Base-by-base conservation (phyloP, 1,139 yeast genomes). In the Scheffersomyces segobiensis region DNA sequence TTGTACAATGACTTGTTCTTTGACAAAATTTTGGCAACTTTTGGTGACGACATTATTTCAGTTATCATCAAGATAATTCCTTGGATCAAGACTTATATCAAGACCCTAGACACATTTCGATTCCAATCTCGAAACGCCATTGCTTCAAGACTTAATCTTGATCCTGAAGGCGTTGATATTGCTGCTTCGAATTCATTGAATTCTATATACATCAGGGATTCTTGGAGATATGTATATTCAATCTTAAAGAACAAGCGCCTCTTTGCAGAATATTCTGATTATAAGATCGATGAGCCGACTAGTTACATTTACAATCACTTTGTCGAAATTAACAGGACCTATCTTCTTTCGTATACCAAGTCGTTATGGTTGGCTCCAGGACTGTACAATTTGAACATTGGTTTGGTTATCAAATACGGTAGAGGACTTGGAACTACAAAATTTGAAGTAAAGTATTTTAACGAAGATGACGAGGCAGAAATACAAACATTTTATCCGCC, bases 381-480 rank as follows among this genome's bases (percentile, higher is more conserved):
- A 1, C 64, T 66, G 4, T 86, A 86, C 66, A 84, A 83, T 60
- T 70, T 81, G 21, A 79, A 80, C 60, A 76, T 86, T 53, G 89
- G 86, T 0, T 65, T 87, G 20, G 81, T 83, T 4, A 74, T 85
- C n/a, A 81, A 82, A 54, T 78, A 77, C 54, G 85, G 86, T 0
- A 76, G 79, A 61, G 90, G 90, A 0, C 68, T 87, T 32, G 89
- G 89, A 1, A 85, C 89, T 10, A 83, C 87, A 18, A 81, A 81
- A 63, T 85, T 86, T 65, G 85, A 80, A 62, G 71, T 87, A 3
- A 71, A 62, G 57, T 76, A 65, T 63, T 68, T 60, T 59, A 67
- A 71, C 52, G 71, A 62, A 42, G 56, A 62, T 21, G 71, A 69
- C 6, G 62, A 68, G 18, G 59, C 64, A 19, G 62, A 66, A 1